Conservation (phyloP, 1,139 yeast species). For the Magnusiomyces sp. region DNA sequence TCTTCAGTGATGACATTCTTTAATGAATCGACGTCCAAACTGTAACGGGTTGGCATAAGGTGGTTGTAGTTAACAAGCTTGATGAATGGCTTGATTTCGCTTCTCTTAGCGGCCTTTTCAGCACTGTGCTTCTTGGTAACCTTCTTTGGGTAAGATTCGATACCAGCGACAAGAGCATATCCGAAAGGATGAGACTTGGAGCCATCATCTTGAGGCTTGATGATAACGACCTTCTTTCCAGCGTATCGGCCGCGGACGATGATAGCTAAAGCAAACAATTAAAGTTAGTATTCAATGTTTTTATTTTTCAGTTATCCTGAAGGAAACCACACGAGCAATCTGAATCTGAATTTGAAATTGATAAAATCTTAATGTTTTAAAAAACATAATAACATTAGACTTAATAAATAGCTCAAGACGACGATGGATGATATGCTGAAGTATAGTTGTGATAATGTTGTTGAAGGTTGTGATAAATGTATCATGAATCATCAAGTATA, state of each 20-base stretch:
- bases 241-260: slow-evolving; percentile 99
- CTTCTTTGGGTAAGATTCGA: slow-evolving; percentile 97
- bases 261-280: slow-evolving; percentile 54
- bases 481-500: no score
- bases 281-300: slow-evolving; percentile 2
- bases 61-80: slow-evolving; percentile 99
- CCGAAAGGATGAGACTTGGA: slow-evolving; percentile 98
- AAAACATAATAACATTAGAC: no score
- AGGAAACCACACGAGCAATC: not conserved
- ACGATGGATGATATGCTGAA: no score
- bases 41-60: slow-evolving; percentile 99
- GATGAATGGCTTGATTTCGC: slow-evolving; percentile 98
- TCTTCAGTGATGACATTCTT: slow-evolving; percentile 87
- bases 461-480: no score
- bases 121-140: slow-evolving; percentile 93
- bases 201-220: slow-evolving; percentile 98
- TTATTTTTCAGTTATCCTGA: not conserved
- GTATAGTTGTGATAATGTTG: no score
- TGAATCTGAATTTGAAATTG: no score
- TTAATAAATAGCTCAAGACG: no score
- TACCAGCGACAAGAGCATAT: slow-evolving; percentile 99
- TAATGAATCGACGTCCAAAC: slow-evolving; percentile 93
- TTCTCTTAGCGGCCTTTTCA: slow-evolving; percentile 95
- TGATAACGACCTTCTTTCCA: slow-evolving; percentile 99
- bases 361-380: no score